phyloP scores from a whole-genome alignment of 768 basidiomycete species.

The Exsudoporus frostii region DNA sequence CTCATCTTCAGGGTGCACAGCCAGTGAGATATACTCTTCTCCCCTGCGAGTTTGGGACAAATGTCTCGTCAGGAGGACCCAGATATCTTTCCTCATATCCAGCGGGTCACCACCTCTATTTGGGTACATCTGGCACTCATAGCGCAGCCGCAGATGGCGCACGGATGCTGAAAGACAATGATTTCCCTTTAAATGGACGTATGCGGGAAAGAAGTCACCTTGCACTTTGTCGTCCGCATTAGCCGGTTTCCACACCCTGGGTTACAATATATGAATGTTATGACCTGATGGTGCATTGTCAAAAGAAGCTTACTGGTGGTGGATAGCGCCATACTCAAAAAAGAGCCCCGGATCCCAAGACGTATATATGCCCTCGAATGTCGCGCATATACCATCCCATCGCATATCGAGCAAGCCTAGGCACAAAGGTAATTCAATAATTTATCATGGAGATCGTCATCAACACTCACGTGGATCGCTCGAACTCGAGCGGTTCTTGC shows the following conservation, averaged over 20 bases:
- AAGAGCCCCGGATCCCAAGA: slow-evolving; percentile 83
- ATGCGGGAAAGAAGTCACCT: slow-evolving; percentile 30
- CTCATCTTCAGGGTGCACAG: slow-evolving; percentile 42
- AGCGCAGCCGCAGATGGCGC: slow-evolving; percentile 41
- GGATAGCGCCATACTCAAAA: slow-evolving; percentile 47
- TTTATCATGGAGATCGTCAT: not conserved
- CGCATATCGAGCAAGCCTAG: slow-evolving; percentile 55
- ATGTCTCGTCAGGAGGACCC: slow-evolving; percentile 82
- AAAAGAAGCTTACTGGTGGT: slow-evolving; percentile 62
- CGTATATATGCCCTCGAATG: slow-evolving; percentile 78
- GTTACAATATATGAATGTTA: not conserved
- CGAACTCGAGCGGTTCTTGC: slow-evolving; percentile 22
- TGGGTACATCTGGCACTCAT: slow-evolving; percentile 18
- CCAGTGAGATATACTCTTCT: slow-evolving; percentile 67
- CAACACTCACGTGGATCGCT: slow-evolving; percentile 17
- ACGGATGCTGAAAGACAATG: slow-evolving; percentile 32
- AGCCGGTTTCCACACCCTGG: slow-evolving; percentile 45
- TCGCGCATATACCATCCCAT: slow-evolving; percentile 72
- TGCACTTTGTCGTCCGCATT: slow-evolving; percentile 30
- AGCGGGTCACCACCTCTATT: not conserved
- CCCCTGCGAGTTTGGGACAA: slow-evolving; percentile 53
- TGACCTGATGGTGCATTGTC: not conserved
- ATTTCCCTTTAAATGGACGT: not conserved
- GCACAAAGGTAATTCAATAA: not conserved
- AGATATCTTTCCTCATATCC: slow-evolving; percentile 50